Conservation (phyloP, 2,329 filamentous ascomycete genomes). For the Fonsecaea nubica region DNA sequence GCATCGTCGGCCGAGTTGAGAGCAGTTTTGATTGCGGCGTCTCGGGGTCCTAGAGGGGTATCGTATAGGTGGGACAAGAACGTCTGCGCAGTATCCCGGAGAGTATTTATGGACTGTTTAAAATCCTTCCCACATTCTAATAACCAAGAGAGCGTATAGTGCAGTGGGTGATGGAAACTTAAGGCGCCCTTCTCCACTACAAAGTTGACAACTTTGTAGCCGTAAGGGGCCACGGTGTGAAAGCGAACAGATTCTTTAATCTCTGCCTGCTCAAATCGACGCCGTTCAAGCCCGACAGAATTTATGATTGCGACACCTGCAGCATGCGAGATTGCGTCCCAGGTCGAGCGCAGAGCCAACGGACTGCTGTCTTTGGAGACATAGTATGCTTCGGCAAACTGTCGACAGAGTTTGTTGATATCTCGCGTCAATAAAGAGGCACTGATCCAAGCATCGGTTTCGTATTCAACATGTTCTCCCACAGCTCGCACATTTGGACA, state of each 20-base stretch:
- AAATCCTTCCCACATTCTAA: conserved; percentile 78
- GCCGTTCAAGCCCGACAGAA: conserved; percentile 85
- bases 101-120: conserved; percentile 60
- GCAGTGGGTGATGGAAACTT: conserved; percentile 95
- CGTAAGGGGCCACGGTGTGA: conserved; percentile 64
- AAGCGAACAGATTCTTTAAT: conserved; percentile 86
- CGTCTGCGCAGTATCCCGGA: conserved; percentile 70
- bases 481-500: conserved; percentile 91
- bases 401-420: conserved; percentile 88
- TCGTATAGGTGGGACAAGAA: conserved; percentile 50
- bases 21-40: conserved; percentile 28
- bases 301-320: conserved; percentile 86
- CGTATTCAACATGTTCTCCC: conserved; percentile 96
- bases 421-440: conserved; percentile 93
- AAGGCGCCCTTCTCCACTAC: conserved; percentile 87
- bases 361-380: conserved; percentile 27
- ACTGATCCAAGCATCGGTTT: conserved; percentile 97
- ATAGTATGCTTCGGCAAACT: conserved; percentile 82
- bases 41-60: conserved; percentile 26
- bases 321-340: conserved; percentile 71
- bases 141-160: conserved; percentile 96
- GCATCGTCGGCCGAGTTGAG: conserved; percentile 70
- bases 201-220: conserved; percentile 76
- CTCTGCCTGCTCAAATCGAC: conserved; percentile 83
- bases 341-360: conserved; percentile 38